A percentile compares a stretch with the other conserved stretches of the same genome.
These are phyloP conservation scores for Vachellia pachyceras DNA, from an alignment of 306 rosid genomes.

Conservation along the genomic window DNA sequence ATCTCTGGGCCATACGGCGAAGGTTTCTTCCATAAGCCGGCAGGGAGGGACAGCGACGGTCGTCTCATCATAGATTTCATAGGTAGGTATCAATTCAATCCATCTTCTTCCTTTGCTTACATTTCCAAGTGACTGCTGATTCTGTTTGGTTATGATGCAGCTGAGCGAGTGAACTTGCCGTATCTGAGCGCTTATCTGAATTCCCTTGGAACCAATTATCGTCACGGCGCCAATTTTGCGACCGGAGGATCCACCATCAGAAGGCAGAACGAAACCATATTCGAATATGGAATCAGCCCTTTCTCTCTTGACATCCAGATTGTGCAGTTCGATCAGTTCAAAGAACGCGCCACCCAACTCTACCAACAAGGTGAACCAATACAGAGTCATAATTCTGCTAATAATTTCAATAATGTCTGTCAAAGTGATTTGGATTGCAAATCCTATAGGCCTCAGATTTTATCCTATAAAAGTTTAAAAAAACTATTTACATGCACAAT, in stretches of 20 bases:
- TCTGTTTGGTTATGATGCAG: conserved; percentile 39
- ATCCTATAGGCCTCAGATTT: background rate
- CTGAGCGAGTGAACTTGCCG: conserved; percentile 73
- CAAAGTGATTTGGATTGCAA: background rate
- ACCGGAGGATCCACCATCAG: conserved; percentile 94
- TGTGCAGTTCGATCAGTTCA: conserved; percentile 67
- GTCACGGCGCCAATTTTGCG: conserved; percentile 91
- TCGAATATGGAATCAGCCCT: conserved; percentile 82
- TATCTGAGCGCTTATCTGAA: conserved; percentile 91
- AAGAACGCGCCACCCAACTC: conserved; percentile 66
- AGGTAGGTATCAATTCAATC: conserved; percentile 45
- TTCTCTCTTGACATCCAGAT: conserved; percentile 83
- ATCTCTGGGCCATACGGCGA: conserved; percentile 74
- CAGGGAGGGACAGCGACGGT: conserved; percentile 85
- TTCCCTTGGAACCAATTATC: conserved; percentile 79
- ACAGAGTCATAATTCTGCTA: background rate
- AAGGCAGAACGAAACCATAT: conserved; percentile 87
- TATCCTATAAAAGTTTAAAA: too few relatives aligned
- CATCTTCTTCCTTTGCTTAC: background rate
- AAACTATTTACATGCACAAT: background rate
- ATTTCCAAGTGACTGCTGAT: background rate
- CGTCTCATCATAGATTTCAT: conserved; percentile 88
- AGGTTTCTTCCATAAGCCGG: conserved; percentile 69
- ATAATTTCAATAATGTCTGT: background rate
- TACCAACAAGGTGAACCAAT: conserved; percentile 64